Percentiles rank a stretch among this genome's conserved stretches.
Conservation (phyloP, 2,329 filamentous ascomycete species). For the Aspergillus fumigatus region DNA sequence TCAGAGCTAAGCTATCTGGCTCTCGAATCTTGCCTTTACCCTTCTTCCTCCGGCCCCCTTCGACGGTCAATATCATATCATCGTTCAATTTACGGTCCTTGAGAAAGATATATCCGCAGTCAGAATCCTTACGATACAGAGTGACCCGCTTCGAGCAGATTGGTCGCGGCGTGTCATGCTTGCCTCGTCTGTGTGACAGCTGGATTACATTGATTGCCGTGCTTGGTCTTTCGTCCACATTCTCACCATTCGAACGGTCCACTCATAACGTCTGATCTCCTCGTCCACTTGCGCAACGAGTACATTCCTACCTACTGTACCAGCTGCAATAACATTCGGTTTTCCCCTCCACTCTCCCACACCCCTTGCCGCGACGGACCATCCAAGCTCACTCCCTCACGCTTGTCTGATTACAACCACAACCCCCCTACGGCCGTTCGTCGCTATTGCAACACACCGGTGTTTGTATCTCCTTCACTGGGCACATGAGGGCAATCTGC, state of each 20-base stretch:
- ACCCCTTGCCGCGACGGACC: constrained; percentile 32
- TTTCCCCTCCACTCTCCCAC: constrained; percentile 16
- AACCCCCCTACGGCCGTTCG: constrained; percentile 17
- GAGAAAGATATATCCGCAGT: not conserved
- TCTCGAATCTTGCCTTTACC: not conserved
- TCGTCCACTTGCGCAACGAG: constrained; percentile 25
- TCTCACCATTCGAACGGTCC: constrained; percentile 29
- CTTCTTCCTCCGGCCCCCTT: not conserved
- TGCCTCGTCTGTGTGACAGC: constrained; percentile 34
- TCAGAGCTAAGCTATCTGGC: not conserved
- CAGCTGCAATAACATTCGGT: constrained; percentile 21
- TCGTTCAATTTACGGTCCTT: not conserved
- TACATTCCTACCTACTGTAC: constrained; percentile 31
- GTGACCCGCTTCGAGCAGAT: constrained; percentile 11
- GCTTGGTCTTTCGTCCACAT: constrained; percentile 34
- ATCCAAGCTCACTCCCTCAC: constrained; percentile 23
- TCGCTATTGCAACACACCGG: constrained; percentile 17
- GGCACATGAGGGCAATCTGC: constrained; percentile 35
- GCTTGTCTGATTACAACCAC: constrained; percentile 20
- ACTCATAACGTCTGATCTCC: constrained; percentile 28
- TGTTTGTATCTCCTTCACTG: constrained; percentile 21
- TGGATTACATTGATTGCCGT: constrained; percentile 31
- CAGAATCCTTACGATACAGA: constrained; percentile 10
- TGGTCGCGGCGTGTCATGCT: constrained; percentile 29
- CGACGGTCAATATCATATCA: not conserved